Base-by-base conservation (phyloP, 306 rosid species). In the Inga leiocalycina region DNA sequence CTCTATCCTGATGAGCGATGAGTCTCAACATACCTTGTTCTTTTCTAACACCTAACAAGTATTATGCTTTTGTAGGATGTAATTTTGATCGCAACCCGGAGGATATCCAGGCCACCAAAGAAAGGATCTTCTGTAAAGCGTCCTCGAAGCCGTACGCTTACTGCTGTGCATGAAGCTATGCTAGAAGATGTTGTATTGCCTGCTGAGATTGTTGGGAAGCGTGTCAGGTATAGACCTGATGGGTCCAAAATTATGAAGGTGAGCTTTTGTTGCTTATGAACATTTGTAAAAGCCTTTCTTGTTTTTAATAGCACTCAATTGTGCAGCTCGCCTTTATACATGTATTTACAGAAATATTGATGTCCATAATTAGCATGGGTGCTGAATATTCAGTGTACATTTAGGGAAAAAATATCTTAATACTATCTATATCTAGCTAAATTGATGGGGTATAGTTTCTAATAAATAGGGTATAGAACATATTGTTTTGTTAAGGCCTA, bases 151-250 rank as follows among this genome's bases (percentile, higher is more conserved):
- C 92, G 98, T 0, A 94, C 98, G 0, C 93, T 94, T 19, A 94
- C 98, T 17, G 84, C 97, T 84, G 97, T 94, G 44, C 98, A 94
- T 10, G 98, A 94, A 77, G 97, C 98, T 74, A 84, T 93, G 88
- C 77, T 94, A n/a, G 97, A 94, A 84, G 98, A 94, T 83, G 51
- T 93, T 81, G 97, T 94, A 9, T 82, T 89, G 76, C 98, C 97
- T 67, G 97, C 98, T 56, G 97, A 94, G 82, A 94, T 93, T 88
- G 93, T 87, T 61, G 98, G 98, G n/a, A 94, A 94, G 89, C 94
- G 98, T 1, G 67, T 64, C 74, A 84, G 97, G 83, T 93, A 90
- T 59, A 37, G 89, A 22, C 22, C 91, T n/a, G 98, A 94, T 84
- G 97, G 97, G 68, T 89, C 97, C 74, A 93, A 93, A 88, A 90